Evolutionary conservation across 2,329 filamentous ascomycete species (phyloP).

Genomic region (Aureobasidium sp.): DNA sequence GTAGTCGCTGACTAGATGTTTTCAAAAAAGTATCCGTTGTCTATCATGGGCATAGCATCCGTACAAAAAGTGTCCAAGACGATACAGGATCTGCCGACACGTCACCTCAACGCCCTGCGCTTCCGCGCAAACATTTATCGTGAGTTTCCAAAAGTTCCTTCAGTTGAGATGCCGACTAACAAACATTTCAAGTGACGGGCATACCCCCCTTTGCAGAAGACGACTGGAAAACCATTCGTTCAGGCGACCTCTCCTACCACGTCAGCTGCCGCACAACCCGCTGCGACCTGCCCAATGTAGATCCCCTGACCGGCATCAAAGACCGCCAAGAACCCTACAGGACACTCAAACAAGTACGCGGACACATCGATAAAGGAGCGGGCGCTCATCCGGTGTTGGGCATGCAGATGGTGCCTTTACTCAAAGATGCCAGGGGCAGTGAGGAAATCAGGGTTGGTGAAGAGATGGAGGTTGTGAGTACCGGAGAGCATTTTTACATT

Average conservation of each 20-base stretch:
- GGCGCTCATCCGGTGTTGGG: constrained; percentile 28
- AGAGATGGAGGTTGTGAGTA: constrained; percentile 32
- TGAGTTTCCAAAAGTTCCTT: constrained; percentile 29
- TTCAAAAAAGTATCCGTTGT: constrained; percentile 54
- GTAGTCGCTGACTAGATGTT: constrained; percentile 36
- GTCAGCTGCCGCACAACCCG: constrained; percentile 59
- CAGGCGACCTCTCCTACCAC: constrained; percentile 43
- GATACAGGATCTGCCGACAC: constrained; percentile 10
- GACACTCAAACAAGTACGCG: constrained; percentile 25
- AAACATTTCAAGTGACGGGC: constrained; percentile 49
- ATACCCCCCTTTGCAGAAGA: constrained; percentile 62
- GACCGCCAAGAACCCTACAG: constrained; percentile 28
- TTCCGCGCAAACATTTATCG: constrained; percentile 68
- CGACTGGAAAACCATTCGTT: constrained; percentile 55
- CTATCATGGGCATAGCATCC: constrained; percentile 59
- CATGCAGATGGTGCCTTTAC: constrained; percentile 29
- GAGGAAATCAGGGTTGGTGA: constrained; percentile 30
- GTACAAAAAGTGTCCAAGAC: constrained; percentile 52
- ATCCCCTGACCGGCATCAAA: constrained; percentile 51
- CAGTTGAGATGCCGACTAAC: neutral
- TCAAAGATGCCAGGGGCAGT: constrained; percentile 30
- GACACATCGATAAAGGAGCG: constrained; percentile 26
- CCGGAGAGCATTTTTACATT: constrained; percentile 30
- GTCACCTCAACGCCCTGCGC: constrained; percentile 51
- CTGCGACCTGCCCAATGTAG: constrained; percentile 65